Evolutionary conservation across 2,329 filamentous ascomycete genomes (phyloP), one percentile per base, ranked within the genome.

Genomic region (Blumeria graminis): DNA sequence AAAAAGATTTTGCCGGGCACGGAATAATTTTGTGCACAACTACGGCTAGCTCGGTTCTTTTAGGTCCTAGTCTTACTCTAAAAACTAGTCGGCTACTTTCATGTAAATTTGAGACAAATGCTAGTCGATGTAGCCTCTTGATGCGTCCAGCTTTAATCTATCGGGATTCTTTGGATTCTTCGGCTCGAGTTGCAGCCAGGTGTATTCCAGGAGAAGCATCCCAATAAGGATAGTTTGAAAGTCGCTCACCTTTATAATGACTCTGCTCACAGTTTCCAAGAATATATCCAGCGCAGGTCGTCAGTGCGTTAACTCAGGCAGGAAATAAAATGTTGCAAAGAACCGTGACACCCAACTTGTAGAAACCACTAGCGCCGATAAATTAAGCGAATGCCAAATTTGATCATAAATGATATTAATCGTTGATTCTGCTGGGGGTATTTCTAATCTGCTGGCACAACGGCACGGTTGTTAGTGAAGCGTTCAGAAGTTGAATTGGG

Each of bases 341-440:
- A 62, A 62, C 62, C n/a, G 5, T 39, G 60, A 56, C 61, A 62
- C 56, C 62, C 58, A 56, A 63, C 60, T 48, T 60, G 61, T 61
- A 57, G 60, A 62, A 57, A 63, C 63, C 59, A 61, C 58, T 64
- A 62, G 64, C 64, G 62, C 63, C 62, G 63, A 61, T 59, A 60
- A 58, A 62, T 33, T 60, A 61, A 58, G 63, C 60, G 61, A 61
- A 46, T 60, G 59, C 57, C 61, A 57, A 58, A 60, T 36, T 56
- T 56, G 48, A 57, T 61, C 57, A 63, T 62, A 62, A 60, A 64
- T 63, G 59, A 58, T 58, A 59, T 64, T 61, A 62, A 62, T 60
- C 59, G 61, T 63, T 63, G 59, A 61, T 52, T 63, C 63, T 59
- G 62, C 59, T 58, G 60, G 56, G 59, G 61, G 62, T 61, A 63